Conservation (phyloP, 2,329 filamentous ascomycete genomes). For the Harringtonia lauricola region DNA sequence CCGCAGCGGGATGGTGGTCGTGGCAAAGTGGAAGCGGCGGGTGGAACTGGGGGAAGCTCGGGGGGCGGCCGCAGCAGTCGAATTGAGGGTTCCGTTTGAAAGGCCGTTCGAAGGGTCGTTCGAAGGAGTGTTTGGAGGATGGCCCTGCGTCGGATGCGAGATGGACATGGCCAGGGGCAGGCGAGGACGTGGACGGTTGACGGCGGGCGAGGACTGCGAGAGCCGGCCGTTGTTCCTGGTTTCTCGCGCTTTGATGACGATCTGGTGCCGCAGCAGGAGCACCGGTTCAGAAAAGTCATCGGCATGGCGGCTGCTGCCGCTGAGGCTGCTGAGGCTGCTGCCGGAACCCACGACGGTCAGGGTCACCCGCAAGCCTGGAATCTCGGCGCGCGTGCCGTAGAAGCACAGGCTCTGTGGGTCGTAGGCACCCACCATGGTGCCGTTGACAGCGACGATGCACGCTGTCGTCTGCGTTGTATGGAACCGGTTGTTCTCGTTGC, state of each 20-base stretch:
- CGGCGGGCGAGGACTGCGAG: too few species aligned
- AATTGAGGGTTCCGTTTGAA: too few species aligned
- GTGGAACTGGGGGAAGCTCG: not conserved
- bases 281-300: not conserved
- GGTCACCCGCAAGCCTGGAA: slow-evolving; percentile 11
- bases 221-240: not conserved
- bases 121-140: too few species aligned
- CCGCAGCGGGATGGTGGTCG: slow-evolving; percentile 9
- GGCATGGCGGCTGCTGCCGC: too few species aligned
- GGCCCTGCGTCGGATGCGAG: too few species aligned
- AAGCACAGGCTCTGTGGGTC: slow-evolving; percentile 9
- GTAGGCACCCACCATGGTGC: slow-evolving; percentile 8
- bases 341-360: slow-evolving; percentile 1
- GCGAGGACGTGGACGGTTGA: too few species aligned
- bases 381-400: slow-evolving; percentile 10
- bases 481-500: slow-evolving; percentile 13
- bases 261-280: slow-evolving; percentile 9
- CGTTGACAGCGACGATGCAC: slow-evolving; percentile 12
- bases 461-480: slow-evolving; percentile 13
- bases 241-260: slow-evolving; percentile 2
- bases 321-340: too few species aligned
- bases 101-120: too few species aligned
- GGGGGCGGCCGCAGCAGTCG: too few species aligned
- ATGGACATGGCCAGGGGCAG: too few species aligned
- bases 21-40: slow-evolving; percentile 9